phyloP scores from a whole-genome alignment of 441 rosid species.

The Pelargonium myrrhifolium region DNA sequence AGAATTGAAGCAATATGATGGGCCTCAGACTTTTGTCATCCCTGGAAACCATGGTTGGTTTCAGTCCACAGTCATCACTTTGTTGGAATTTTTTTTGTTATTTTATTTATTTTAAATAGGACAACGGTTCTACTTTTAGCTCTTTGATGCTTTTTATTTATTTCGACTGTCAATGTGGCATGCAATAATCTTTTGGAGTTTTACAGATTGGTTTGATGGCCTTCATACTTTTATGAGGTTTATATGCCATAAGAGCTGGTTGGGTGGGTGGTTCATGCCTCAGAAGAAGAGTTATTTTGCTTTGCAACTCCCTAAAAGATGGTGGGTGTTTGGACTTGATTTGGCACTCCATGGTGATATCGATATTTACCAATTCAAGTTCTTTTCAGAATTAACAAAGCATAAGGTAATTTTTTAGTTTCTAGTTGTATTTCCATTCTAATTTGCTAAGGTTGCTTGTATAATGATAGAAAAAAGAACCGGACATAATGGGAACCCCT shows the following conservation, averaged over 20 bases:
- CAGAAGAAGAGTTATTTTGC: constrained; percentile 98
- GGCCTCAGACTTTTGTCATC: constrained; percentile 87
- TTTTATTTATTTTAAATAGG: neutral
- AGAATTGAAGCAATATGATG: constrained; percentile 72
- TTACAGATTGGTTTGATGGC: constrained; percentile 96
- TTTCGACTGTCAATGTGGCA: constrained; percentile 4
- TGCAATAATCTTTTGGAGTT: constrained; percentile 9
- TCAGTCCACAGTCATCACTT: constrained; percentile 18
- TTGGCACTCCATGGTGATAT: constrained; percentile 96
- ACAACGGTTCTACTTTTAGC: neutral
- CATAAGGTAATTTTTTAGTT: constrained; percentile 49
- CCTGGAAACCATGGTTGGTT: constrained; percentile 98
- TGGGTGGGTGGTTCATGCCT: constrained; percentile 99
- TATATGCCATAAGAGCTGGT: constrained; percentile 97
- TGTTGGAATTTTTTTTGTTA: neutral
- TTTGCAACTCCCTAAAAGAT: constrained; percentile 79
- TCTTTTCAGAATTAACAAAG: constrained; percentile 65
- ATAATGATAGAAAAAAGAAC: neutral
- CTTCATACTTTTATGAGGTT: constrained; percentile 97
- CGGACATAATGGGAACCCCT: neutral
- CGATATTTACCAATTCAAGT: constrained; percentile 97
- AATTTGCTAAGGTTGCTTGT: neutral
- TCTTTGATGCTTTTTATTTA: constrained; percentile 4
- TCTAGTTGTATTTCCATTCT: neutral
- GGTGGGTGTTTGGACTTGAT: constrained; percentile 99